These are phyloP conservation scores for Chalciporus sp. DNA, from an alignment of 1,284 basidiomycete species.

Conservation along the genomic window DNA sequence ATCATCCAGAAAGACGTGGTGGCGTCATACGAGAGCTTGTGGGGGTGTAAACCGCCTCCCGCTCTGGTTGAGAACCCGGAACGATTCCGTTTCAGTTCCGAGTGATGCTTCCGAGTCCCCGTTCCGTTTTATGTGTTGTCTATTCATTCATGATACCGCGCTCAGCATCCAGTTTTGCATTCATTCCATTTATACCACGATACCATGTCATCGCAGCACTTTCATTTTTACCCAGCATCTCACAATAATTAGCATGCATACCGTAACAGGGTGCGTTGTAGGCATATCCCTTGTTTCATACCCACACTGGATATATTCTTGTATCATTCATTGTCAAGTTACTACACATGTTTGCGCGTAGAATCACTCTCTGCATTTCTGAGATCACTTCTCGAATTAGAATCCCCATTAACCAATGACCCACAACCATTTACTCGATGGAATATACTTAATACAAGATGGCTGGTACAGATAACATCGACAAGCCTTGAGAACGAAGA, in stretches of 20 bases:
- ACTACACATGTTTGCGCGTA: background rate
- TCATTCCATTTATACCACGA: background rate
- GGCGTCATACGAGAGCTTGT: conserved; percentile 25
- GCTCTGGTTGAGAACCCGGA: conserved; percentile 7
- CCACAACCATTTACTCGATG: background rate
- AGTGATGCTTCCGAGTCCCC: background rate
- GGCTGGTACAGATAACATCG: background rate
- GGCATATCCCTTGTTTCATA: background rate
- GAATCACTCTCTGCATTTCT: background rate
- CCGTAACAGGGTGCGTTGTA: background rate
- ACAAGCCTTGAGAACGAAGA: background rate
- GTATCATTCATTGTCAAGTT: background rate
- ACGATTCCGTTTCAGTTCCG: conserved; percentile 2
- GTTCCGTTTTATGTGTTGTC: background rate
- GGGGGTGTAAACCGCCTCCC: conserved; percentile 26
- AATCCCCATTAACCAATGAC: background rate
- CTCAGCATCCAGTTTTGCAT: background rate
- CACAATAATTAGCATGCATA: background rate
- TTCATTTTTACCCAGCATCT: conserved; percentile 4
- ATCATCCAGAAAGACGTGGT: conserved; percentile 18
- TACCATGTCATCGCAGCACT: background rate
- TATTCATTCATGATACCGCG: background rate
- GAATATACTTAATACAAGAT: conserved; percentile 1
- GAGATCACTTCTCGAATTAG: background rate
- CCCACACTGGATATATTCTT: background rate